Percentiles rank a stretch among this genome's conserved stretches.
phyloP scores from a whole-genome alignment of 148 eudicot species.

The Heliamphora exappendiculata region DNA sequence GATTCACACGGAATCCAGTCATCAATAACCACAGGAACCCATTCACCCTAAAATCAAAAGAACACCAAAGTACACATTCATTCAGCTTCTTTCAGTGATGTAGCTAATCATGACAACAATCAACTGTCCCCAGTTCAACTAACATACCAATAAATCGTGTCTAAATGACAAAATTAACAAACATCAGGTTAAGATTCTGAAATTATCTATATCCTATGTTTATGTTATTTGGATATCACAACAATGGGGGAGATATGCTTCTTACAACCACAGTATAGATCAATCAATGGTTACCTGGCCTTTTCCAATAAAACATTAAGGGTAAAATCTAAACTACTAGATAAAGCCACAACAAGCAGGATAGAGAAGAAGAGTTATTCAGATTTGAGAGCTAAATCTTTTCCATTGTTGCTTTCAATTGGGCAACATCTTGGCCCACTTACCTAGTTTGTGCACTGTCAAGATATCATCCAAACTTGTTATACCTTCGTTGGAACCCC shows the following conservation, averaged over 20 bases:
- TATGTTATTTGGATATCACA: not conserved
- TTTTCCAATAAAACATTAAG: not conserved
- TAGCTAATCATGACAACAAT: not conserved
- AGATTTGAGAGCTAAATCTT: too few relatives aligned
- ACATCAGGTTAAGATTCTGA: not conserved
- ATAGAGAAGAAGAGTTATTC: too few relatives aligned
- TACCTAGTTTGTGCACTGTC: too few relatives aligned
- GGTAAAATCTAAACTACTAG: not conserved
- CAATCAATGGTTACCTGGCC: not conserved
- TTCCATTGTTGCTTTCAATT: too few relatives aligned
- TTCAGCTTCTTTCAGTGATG: conserved; percentile 7
- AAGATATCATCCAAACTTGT: too few relatives aligned
- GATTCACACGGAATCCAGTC: conserved; percentile 99
- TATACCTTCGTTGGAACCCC: too few relatives aligned
- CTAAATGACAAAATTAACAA: not conserved
- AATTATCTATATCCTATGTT: not conserved
- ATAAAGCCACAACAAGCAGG: too few relatives aligned
- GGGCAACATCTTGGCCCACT: too few relatives aligned
- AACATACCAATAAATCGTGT: not conserved
- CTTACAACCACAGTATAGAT: not conserved
- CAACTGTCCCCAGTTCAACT: not conserved
- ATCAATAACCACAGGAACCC: conserved; percentile 98
- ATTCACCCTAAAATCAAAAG: conserved; percentile 68
- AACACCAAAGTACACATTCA: conserved; percentile 10
- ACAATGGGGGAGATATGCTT: not conserved